Percentiles rank a stretch among this genome's conserved stretches.
Evolutionary conservation across 1,284 basidiomycete species (phyloP).

Genomic region (Kalmanozyma brasiliensis): DNA sequence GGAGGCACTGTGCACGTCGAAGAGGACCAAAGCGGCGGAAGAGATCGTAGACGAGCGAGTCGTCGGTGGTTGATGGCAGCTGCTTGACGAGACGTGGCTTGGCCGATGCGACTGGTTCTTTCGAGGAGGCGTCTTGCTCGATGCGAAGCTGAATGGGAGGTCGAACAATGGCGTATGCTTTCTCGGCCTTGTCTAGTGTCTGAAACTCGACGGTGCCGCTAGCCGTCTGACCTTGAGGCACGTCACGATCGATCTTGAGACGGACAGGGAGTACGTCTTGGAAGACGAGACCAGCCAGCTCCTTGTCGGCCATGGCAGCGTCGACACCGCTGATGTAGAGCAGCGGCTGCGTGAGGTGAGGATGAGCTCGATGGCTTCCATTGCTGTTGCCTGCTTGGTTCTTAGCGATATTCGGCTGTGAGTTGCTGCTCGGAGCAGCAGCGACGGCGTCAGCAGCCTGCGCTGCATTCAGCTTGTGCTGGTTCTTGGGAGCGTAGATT

Average conservation of each 20-base stretch:
- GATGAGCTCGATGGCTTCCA: conserved; percentile 31
- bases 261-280: conserved; percentile 50
- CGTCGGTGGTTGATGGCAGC: conserved; percentile 51
- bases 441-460: conserved; percentile 17
- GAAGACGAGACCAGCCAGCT: conserved; percentile 53
- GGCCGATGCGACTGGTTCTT: conserved; percentile 42
- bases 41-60: conserved; percentile 54
- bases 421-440: conserved; percentile 2
- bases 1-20: conserved; percentile 47
- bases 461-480: conserved; percentile 37
- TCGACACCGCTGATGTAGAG: conserved; percentile 55
- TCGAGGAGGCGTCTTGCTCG: conserved; percentile 10
- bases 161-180: conserved; percentile 56
- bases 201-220: conserved; percentile 63
- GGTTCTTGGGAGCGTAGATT: conserved; percentile 56
- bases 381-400: conserved; percentile 5
- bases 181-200: conserved; percentile 58
- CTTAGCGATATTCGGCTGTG: conserved; percentile 3
- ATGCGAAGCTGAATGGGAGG: conserved; percentile 45
- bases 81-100: conserved; percentile 61
- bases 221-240: conserved; percentile 22
- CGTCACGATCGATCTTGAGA: conserved; percentile 52
- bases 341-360: conserved; percentile 45
- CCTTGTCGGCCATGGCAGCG: conserved; percentile 48
- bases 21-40: conserved; percentile 60